Conservation (phyloP, 306 rosid species). For the barrel medic (Medicago truncatula) region DNA sequence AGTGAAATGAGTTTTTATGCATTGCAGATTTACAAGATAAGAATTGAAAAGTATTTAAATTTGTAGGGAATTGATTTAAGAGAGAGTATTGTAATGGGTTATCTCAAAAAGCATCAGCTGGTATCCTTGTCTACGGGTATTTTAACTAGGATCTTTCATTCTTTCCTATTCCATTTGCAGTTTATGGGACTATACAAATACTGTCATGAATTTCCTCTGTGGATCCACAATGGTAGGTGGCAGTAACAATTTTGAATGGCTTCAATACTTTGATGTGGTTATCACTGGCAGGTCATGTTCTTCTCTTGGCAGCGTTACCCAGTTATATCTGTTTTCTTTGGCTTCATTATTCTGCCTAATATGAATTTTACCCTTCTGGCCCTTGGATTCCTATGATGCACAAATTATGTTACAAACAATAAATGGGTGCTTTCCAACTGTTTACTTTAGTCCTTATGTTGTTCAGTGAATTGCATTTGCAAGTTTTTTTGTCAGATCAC, state of each 20-base stretch:
- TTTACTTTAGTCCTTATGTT: conserved; percentile 23
- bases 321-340: conserved; percentile 38
- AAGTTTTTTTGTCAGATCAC: conserved; percentile 30
- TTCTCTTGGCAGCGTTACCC: conserved; percentile 23
- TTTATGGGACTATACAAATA: conserved; percentile 97
- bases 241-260: conserved; percentile 77
- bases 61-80: conserved; percentile 18
- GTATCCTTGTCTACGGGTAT: conserved; percentile 4
- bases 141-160: conserved; percentile 18
- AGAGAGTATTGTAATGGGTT: background rate
- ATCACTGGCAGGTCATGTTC: conserved; percentile 88
- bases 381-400: conserved; percentile 20
- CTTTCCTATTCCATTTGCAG: conserved; percentile 54
- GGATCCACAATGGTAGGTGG: conserved; percentile 54
- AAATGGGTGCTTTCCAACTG: background rate
- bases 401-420: conserved; percentile 20
- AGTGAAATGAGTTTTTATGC: background rate
- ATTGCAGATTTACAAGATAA: conserved; percentile 8
- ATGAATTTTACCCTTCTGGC: conserved; percentile 20
- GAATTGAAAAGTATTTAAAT: conserved; percentile 5
- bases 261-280: conserved; percentile 87
- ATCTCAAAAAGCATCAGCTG: background rate
- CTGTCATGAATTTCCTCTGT: conserved; percentile 93
- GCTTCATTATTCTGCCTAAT: conserved; percentile 19
- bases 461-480: conserved; percentile 34